These are phyloP conservation scores for Cyanophora paradoxa DNA, from an alignment of 78 protist genomes.

Conservation along the genomic window DNA sequence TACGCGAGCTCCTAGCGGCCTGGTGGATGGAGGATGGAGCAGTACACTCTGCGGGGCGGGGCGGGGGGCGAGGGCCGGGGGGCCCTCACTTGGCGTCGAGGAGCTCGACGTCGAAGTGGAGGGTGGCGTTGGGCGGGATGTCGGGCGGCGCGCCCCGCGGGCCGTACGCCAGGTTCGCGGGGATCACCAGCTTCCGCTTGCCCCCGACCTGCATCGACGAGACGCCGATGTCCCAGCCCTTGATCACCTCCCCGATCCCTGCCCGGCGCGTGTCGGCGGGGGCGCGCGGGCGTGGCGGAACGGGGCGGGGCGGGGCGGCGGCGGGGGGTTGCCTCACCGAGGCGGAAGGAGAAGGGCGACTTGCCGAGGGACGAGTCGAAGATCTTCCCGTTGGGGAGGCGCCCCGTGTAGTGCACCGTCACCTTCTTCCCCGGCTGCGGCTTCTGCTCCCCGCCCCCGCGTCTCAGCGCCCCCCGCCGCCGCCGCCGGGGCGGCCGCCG, in stretches of 20 bases:
- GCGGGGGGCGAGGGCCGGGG: too few relatives aligned
- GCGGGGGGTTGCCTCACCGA: conserved; percentile 1
- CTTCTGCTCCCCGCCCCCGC: conserved; percentile 44
- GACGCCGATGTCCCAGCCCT: conserved; percentile 75
- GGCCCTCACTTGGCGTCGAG: too few relatives aligned
- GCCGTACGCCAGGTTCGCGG: conserved; percentile 61
- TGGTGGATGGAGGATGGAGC: too few relatives aligned
- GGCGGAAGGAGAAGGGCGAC: conserved; percentile 41
- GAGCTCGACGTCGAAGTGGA: conserved; percentile 65
- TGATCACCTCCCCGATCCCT: conserved; percentile 51
- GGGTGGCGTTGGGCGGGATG: conserved; percentile 56
- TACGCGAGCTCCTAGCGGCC: too few relatives aligned
- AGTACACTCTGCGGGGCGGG: too few relatives aligned
- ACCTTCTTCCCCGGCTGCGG: conserved; percentile 49
- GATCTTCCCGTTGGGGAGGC: conserved; percentile 38
- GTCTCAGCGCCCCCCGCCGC: too few relatives aligned
- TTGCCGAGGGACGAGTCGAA: conserved; percentile 47
- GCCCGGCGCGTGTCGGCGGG: not conserved
- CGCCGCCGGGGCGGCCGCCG: too few relatives aligned
- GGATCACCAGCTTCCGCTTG: conserved; percentile 45
- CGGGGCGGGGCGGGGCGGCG: not conserved
- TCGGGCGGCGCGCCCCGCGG: conserved; percentile 25
- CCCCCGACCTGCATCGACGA: conserved; percentile 64
- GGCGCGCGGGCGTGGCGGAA: not conserved
- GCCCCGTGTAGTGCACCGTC: conserved; percentile 56